Conservation (phyloP, 169 alveolate genomes). For the Plasmodium gonderi region DNA sequence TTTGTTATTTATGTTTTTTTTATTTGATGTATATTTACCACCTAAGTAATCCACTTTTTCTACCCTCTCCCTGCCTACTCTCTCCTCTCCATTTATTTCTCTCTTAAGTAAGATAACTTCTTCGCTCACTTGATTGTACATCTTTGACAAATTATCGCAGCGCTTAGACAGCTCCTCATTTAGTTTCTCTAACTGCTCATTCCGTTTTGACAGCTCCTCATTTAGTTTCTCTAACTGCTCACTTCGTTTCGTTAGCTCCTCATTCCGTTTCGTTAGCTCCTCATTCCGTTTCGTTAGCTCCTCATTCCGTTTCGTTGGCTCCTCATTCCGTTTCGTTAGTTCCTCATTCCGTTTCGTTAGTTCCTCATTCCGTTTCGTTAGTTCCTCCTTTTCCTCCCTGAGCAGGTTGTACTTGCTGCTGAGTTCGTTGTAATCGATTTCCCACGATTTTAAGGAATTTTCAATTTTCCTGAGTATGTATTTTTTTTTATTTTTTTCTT, state of each 20-base stretch:
- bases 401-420: background rate
- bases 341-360: background rate
- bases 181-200: background rate
- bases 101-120: background rate
- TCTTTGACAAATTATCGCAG: too few relatives aligned
- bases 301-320: background rate
- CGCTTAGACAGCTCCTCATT: too few relatives aligned
- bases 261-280: background rate
- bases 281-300: background rate
- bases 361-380: conserved; percentile 15
- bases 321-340: background rate
- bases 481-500: conserved; percentile 72
- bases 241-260: background rate
- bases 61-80: background rate
- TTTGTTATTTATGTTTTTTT: background rate
- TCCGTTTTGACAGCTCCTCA: background rate
- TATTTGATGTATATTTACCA: background rate
- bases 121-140: background rate
- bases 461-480: conserved; percentile 24
- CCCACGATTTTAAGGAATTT: conserved; percentile 21
- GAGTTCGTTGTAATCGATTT: conserved; percentile 12
- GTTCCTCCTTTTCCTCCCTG: background rate
- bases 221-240: conserved; percentile 1
- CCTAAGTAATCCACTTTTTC: background rate
- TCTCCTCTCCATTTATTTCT: background rate